Percentiles rank a stretch among this genome's conserved stretches.
These are phyloP conservation scores for Sclerotinia borealis DNA, from an alignment of 2,329 filamentous ascomycete genomes.

Conservation along the genomic window DNA sequence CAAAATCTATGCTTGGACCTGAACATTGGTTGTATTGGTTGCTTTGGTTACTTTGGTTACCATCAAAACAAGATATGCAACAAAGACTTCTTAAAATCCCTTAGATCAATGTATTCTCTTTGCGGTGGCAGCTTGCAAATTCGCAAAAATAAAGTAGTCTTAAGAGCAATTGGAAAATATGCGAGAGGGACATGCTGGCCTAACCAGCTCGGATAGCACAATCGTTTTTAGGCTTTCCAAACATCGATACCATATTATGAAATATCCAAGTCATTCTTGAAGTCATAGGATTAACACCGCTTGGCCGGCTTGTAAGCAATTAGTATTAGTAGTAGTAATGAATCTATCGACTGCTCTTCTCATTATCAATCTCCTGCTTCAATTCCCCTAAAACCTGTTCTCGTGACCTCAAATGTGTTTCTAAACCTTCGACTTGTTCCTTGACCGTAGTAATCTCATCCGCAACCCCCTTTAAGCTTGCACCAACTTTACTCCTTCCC, in stretches of 20 bases:
- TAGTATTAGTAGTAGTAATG: constrained; percentile 10
- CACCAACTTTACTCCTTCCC: constrained; percentile 62
- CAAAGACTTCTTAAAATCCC: too few relatives aligned
- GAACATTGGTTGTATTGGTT: too few relatives aligned
- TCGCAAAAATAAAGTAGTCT: not conserved
- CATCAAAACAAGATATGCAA: too few relatives aligned
- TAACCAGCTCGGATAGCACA: not conserved
- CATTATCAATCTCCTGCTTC: constrained; percentile 77
- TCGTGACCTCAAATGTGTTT: constrained; percentile 71
- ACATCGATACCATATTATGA: not conserved
- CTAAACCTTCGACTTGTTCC: constrained; percentile 89
- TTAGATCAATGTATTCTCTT: too few relatives aligned
- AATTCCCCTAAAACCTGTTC: constrained; percentile 72
- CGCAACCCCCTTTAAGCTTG: constrained; percentile 66
- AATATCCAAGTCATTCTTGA: not conserved
- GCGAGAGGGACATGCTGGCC: not conserved
- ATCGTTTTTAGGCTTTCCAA: not conserved
- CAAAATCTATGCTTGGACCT: too few relatives aligned
- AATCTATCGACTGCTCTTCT: constrained; percentile 54
- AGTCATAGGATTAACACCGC: not conserved
- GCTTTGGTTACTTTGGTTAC: too few relatives aligned
- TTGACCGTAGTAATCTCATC: constrained; percentile 87
- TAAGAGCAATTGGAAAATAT: too few relatives aligned
- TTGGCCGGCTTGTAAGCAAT: constrained; percentile 4
- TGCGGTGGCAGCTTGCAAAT: not conserved